phyloP scores from a whole-genome alignment of 2,329 filamentous ascomycete genomes.

The Ceratocystis colombiana region DNA sequence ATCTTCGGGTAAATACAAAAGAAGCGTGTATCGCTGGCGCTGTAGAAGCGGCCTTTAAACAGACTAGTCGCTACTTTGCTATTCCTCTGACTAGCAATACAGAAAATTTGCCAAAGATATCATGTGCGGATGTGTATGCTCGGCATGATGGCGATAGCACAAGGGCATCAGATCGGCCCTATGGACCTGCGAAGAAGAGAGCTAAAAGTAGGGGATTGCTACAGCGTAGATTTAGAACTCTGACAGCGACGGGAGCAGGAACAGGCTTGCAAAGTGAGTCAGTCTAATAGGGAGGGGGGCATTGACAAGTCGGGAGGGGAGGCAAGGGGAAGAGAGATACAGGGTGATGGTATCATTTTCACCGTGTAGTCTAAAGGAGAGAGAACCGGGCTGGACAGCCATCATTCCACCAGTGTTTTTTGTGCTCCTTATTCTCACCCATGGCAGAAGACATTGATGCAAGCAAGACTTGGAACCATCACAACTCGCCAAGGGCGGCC shows the following conservation, averaged over 20 bases:
- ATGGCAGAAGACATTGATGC: too few species aligned
- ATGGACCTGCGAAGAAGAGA: constrained; percentile 26
- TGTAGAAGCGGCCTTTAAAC: background rate
- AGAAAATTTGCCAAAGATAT: background rate
- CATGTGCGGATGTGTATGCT: background rate
- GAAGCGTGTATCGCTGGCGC: background rate
- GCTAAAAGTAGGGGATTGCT: background rate
- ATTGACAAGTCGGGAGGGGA: background rate
- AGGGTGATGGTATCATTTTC: background rate
- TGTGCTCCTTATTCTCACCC: background rate
- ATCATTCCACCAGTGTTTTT: background rate
- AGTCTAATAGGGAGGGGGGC: background rate
- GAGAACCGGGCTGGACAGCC: too few species aligned
- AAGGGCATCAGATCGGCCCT: constrained; percentile 27
- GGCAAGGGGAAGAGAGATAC: background rate
- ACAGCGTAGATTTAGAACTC: background rate
- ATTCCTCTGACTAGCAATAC: background rate
- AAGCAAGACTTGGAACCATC: too few species aligned
- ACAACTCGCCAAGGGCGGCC: background rate
- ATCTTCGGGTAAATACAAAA: constrained; percentile 7
- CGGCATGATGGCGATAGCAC: background rate
- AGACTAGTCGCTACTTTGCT: background rate
- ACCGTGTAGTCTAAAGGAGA: background rate
- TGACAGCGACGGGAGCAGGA: constrained; percentile 1
- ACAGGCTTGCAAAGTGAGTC: background rate